Evolutionary conservation across 805 yeast genomes (phyloP), one percentile per base, ranked within the genome.

Genomic region (Suhomyces xylopsoci): DNA sequence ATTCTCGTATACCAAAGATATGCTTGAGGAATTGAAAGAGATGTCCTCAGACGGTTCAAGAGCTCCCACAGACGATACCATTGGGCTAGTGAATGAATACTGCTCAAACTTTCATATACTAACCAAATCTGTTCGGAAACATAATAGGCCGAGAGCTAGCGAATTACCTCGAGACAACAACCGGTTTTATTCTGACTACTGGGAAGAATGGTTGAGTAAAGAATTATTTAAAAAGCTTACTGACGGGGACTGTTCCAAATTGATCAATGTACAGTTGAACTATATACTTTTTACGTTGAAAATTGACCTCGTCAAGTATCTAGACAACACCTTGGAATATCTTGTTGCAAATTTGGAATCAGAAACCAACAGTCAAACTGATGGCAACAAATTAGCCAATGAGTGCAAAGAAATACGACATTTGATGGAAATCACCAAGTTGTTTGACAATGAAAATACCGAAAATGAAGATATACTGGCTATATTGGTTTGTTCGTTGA

Each of bases 221-320:
- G 57, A 61, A 25, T 58, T 71, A 15, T 52, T 65, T 20, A 64
- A 64, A 8, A 59, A 56, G 36, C 49, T 69, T 6, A 60, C 68
- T 0, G 64, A 67, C 42, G 58, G 59, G 12, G 63, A 58, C 17
- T 53, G 54, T 3, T 41, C 63, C n/a, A 65, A 73, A 40, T 62
- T 75, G 43, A 55, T 67, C 25, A 73, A 72, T 48, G 52, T 75
- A 17, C 77, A 73, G 45, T 62, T 72, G 52, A 73, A 75, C 53
- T 75, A 64, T 51, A 62, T 70, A 9, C 58, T 74, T 40, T 73
- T 73, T 57, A 70, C 71, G 5, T 49, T 71, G 48, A 62, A 62
- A 17, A 60, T 74, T 19, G 70, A 74, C 53, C 48, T 67, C 7
- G 50, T 62, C 14, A 57, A 62, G 6, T 64, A 61, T 19, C 46